Base-by-base conservation (phyloP, 768 basidiomycete genomes). In the Mycena rebaudengoi region DNA sequence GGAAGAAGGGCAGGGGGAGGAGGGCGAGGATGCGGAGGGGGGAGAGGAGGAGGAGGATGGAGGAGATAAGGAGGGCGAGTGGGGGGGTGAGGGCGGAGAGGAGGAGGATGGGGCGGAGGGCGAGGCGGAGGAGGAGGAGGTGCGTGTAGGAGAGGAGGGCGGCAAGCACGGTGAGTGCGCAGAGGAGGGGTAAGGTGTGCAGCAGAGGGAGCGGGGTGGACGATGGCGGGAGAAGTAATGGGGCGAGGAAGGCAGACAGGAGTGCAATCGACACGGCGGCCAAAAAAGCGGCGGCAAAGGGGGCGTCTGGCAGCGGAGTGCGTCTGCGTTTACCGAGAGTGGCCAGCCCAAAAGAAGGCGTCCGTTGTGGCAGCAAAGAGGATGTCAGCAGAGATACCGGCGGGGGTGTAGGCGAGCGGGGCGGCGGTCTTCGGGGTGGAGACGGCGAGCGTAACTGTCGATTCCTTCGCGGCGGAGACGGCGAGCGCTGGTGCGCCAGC, bases 91-190 rank as follows among this genome's bases (percentile, higher is more conserved):
- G 80, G 18, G 89, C 88, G 0, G 92, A 94, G 23, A 83, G 84
- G 35, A 94, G 77, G 81, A 97, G 88, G 50, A 94, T 91, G 18
- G 95, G 95, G 59, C 89, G 87, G 60, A 94, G 91, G 69, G 95
- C 95, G 62, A 93, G 82, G 60, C 89, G 87, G 50, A 97, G 78
- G 40, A 96, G 82, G 65, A 88, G 83, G 41, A 94, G 87, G 73
- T 94, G 91, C 41, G 81, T 76, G 72, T 95, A 95, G 8, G 92
- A 90, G 44, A 86, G 85, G 21, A 81, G 75, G 12, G 93, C 91
- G 70, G 91, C 91, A 62, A 88, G 71, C 63, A 91, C 80, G 4
- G 90, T 91, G 59, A 94, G 78, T 67, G 92, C 86, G 28, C 86
- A 88, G 67, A 94, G 81, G 67, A 94, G 78, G 7, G 93, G 93